Conservation (phyloP, 1,139 yeast species). For the Kurtzmaniella quercitrusa region DNA sequence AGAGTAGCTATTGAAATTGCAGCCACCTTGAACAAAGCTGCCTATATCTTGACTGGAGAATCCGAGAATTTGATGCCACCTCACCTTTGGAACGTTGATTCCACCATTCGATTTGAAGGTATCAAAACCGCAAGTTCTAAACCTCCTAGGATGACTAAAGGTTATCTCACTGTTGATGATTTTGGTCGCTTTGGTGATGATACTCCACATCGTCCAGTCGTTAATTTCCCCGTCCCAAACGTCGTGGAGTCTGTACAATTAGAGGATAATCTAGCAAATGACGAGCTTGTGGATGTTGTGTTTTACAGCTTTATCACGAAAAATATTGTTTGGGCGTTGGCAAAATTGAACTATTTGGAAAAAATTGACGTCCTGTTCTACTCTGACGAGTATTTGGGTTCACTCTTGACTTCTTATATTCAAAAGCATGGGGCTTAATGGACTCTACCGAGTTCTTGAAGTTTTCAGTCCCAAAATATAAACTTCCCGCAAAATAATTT, state of each 20-base stretch:
- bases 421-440: slow-evolving; percentile 10
- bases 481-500: no score
- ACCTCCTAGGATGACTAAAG: slow-evolving; percentile 33
- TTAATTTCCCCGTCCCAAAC: slow-evolving; percentile 64
- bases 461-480: no score
- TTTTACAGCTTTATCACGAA: slow-evolving; percentile 73
- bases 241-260: slow-evolving; percentile 55
- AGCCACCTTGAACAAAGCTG: slow-evolving; percentile 45
- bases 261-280: slow-evolving; percentile 12
- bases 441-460: no score
- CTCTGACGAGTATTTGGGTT: slow-evolving; percentile 32
- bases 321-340: slow-evolving; percentile 57
- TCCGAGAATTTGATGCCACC: slow-evolving; percentile 2
- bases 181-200: slow-evolving; percentile 86
- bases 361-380: slow-evolving; percentile 21
- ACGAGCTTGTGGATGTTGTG: slow-evolving; percentile 57
- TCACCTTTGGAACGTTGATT: background rate
- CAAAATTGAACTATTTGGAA: slow-evolving; percentile 23
- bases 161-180: slow-evolving; percentile 82
- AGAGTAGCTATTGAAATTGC: slow-evolving; percentile 46
- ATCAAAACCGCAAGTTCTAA: slow-evolving; percentile 5
- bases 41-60: slow-evolving; percentile 36
- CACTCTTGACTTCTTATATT: slow-evolving; percentile 28
- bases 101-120: background rate
- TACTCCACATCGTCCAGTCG: slow-evolving; percentile 66